phyloP scores from a whole-genome alignment of 108 stramenopile genomes.

The Licmophora abbreviata region DNA sequence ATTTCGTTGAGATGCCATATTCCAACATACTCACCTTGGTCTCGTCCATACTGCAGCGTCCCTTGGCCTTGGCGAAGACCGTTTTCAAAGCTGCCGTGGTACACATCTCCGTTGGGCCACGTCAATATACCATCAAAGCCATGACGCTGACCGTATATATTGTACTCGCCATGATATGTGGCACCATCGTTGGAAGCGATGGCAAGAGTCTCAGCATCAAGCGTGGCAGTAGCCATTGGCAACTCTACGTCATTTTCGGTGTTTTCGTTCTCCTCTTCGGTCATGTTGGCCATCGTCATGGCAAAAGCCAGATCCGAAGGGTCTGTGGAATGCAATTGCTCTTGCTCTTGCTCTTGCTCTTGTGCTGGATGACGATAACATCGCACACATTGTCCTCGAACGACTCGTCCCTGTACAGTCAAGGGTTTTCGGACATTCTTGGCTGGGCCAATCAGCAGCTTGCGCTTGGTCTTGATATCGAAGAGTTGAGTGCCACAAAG shows the following conservation, averaged over 20 bases:
- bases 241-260: conserved; percentile 1
- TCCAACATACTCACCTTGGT: conserved; percentile 55
- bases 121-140: conserved; percentile 41
- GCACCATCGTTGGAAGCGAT: neutral
- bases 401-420: conserved; percentile 28
- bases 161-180: conserved; percentile 42
- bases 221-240: neutral
- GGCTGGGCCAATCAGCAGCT: neutral
- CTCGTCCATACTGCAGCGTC: conserved; percentile 35
- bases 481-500: conserved; percentile 31
- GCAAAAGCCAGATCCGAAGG: neutral
- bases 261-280: neutral
- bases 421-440: conserved; percentile 21
- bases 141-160: conserved; percentile 39
- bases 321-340: neutral
- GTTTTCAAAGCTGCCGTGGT: conserved; percentile 38
- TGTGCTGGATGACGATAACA: conserved; percentile 10
- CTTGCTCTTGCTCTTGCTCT: neutral
- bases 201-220: conserved; percentile 1
- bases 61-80: conserved; percentile 50
- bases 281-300: neutral
- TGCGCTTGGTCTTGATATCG: conserved; percentile 9
- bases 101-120: conserved; percentile 55
- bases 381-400: conserved; percentile 35
- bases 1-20: conserved; percentile 48